Evolutionary conservation across 164 flowering plant species (phyloP), one percentile per base, ranked within the genome.

Genomic region (Buxus sempervirens): DNA sequence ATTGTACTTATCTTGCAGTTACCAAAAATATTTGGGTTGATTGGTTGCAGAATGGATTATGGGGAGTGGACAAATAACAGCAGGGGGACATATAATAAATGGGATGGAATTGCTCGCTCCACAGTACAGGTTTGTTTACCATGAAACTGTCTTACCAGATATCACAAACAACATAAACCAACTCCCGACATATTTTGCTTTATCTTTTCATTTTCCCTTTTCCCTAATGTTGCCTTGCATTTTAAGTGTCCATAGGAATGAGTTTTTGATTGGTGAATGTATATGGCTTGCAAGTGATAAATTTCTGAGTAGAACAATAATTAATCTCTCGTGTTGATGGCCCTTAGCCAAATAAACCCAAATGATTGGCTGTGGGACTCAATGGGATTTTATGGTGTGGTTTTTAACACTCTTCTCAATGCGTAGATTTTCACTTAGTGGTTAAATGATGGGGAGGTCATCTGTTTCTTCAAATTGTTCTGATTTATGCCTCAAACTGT

Each of bases 1-100:
- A 15, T 45, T 10, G 14, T 10, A 45, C 13, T 4, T 45, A 15
- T 45, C 51, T 45, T 45, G 64, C 15, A 57, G 41, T 61, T 58
- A 18, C 45, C 57, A 21, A 27, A 32, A 10, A 41, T 9, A 54
- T 2, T 61, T 36, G 13, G 9, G 24, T 20, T 16, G 1, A 45
- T 58, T 41, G 27, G n/a, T 68, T 78, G 69, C 84, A 89, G 97
- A 38, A 91, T 91, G 97, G 97, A 88, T 67, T 89, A 74, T 74
- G 95, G 97, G 20, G 90, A 84, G 51, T 89, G 97, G 97, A 78
- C 91, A 6, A 89, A 89, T 69, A 82, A 79, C 60, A 89, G 88
- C 84, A 80, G 95, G 67, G 93, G 91, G 1, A 84, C 91, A 21
- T 89, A 91, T 58, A 91, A 91, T 69, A 86, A 85, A 67, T 89